These are phyloP conservation scores for Globisporangium sylvaticum DNA, from an alignment of 352 stramenopile genomes.

Conservation along the genomic window DNA sequence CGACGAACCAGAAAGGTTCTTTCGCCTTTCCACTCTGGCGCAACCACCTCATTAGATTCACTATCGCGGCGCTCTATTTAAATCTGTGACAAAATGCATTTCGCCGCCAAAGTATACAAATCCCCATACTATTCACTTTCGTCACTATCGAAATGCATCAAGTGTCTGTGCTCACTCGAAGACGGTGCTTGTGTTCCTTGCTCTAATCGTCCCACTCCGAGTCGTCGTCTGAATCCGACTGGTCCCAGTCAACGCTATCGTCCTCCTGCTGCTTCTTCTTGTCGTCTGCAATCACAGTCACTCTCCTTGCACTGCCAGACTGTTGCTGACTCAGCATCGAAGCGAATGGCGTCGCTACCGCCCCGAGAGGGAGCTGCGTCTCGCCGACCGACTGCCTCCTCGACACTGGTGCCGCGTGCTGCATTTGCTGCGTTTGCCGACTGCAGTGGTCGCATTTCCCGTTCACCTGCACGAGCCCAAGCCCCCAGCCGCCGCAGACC, in stretches of 20 bases:
- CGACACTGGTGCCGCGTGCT: not conserved
- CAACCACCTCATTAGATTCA: no score
- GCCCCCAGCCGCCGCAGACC: conserved; percentile 52
- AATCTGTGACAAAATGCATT: no score
- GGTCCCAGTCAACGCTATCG: conserved; percentile 9
- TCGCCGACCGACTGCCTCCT: not conserved
- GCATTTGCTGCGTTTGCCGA: conserved; percentile 7
- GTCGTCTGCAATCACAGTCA: not conserved
- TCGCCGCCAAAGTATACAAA: no score
- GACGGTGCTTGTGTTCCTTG: not conserved
- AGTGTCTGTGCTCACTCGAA: no score
- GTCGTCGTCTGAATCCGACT: conserved; percentile 11
- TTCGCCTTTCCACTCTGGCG: no score
- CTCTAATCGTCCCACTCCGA: conserved; percentile 10
- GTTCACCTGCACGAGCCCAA: conserved; percentile 43
- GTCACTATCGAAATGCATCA: no score
- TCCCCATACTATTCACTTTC: no score
- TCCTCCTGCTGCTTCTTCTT: conserved; percentile 4
- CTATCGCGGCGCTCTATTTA: no score
- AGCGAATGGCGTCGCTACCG: conserved; percentile 6
- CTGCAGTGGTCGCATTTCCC: conserved; percentile 55
- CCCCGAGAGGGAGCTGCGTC: conserved; percentile 1
- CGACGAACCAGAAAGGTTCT: no score
- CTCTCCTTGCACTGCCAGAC: not conserved
- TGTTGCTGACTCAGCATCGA: not conserved